These are phyloP conservation scores for Paxillus rubicundulus DNA, from an alignment of 768 basidiomycete genomes.

Conservation along the genomic window DNA sequence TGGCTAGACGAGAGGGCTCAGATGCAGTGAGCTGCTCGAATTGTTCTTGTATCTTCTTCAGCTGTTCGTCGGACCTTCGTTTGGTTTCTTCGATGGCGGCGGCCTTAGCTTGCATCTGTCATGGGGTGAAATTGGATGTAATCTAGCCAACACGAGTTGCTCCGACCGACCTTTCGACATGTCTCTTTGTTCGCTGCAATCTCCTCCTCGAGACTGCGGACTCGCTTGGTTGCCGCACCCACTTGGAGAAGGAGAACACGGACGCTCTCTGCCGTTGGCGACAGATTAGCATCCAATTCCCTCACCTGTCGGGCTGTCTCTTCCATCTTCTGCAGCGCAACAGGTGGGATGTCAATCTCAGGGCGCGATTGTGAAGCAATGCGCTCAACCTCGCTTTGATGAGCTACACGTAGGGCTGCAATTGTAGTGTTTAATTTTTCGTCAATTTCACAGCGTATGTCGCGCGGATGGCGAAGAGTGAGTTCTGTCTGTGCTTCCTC, in stretches of 20 bases:
- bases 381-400: slow-evolving; percentile 19
- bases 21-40: slow-evolving; percentile 15
- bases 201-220: slow-evolving; percentile 23
- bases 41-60: slow-evolving; percentile 15
- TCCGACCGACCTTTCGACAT: slow-evolving; percentile 17
- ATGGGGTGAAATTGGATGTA: slow-evolving; percentile 4
- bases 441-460: slow-evolving; percentile 19
- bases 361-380: slow-evolving; percentile 12
- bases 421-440: slow-evolving; percentile 18
- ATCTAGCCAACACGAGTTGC: background rate
- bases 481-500: slow-evolving; percentile 31
- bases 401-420: slow-evolving; percentile 18
- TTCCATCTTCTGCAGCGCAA: slow-evolving; percentile 18
- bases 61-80: slow-evolving; percentile 12
- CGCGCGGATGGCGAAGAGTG: slow-evolving; percentile 21
- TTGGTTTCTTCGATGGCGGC: slow-evolving; percentile 11
- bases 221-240: slow-evolving; percentile 17
- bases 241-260: slow-evolving; percentile 24
- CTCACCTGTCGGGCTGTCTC: slow-evolving; percentile 10
- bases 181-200: slow-evolving; percentile 12
- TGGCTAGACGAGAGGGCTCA: slow-evolving; percentile 1
- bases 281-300: slow-evolving; percentile 24
- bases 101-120: slow-evolving; percentile 18
- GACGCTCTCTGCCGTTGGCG: slow-evolving; percentile 24
- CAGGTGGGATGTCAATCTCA: slow-evolving; percentile 20